Base-by-base conservation (phyloP, 2,329 filamentous ascomycete species). In the Colletotrichum sublineola region DNA sequence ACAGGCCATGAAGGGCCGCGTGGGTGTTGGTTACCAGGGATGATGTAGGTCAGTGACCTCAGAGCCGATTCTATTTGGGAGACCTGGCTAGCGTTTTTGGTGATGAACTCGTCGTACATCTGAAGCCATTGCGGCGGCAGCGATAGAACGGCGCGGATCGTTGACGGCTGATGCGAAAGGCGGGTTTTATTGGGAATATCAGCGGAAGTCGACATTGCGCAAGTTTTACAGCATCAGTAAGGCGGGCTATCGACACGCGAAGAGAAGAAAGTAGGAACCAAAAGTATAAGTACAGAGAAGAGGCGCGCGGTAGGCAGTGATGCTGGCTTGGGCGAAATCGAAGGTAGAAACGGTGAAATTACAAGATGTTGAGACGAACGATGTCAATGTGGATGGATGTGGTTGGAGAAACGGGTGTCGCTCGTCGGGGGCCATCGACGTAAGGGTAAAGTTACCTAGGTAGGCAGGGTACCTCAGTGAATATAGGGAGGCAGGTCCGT, bases 31-130 rank as follows among this genome's bases (percentile, higher is more conserved):
- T 68, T 80, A 91, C 93, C 95, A 70, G 96, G 96, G 62, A 98
- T 96, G 75, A 99, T 95, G 81, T 99, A 99, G 60, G 96, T 98
- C 75, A 99, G 84, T 38, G 95, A 97, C 50, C 96, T 91, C 79
- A 99, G 85, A 18, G 95, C 94, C 74, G 94, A 97, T 85, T 99
- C 96, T 75, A 99, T 96, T 84, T 97, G 95, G 62, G 94, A 94
- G 65, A 99, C 95, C 72, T 97, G 94, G 79, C 94, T 93, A 73
- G 95, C 92, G 81, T 99, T 99, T 84, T 96, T 96, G 74, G 94
- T 93, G 85, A 99, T 96, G 84, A 98, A 98, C 75, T 96, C 92
- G 78, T 91, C 91, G 82, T 97, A 97, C 84, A 91, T 88, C 75
- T 87, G 84, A 65, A 94, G 85, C 90, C 90, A 93, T 81, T 87